These are phyloP conservation scores for Brassica rapa DNA, from an alignment of 345 rosid genomes.

Conservation along the genomic window DNA sequence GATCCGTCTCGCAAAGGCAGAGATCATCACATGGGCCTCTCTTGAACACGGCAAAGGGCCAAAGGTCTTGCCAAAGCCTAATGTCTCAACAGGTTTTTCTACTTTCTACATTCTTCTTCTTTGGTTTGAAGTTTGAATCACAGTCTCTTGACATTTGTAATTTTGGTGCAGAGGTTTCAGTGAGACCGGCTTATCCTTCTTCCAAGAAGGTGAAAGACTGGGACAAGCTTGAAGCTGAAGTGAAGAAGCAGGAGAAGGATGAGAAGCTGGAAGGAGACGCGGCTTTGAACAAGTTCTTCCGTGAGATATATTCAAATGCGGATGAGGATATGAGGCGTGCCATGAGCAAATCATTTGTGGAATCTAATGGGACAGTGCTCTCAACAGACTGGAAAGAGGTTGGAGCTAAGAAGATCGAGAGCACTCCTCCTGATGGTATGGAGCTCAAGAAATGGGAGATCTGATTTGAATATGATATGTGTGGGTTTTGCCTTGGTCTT, in stretches of 20 bases:
- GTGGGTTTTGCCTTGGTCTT: background rate
- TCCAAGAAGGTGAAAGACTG: constrained; percentile 72
- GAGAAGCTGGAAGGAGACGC: constrained; percentile 98
- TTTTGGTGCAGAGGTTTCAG: constrained; percentile 43
- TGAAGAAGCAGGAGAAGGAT: constrained; percentile 95
- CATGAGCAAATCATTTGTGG: constrained; percentile 95
- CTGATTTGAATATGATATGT: constrained; percentile 7
- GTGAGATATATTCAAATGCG: constrained; percentile 69
- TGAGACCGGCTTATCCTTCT: constrained; percentile 73
- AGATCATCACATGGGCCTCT: constrained; percentile 68
- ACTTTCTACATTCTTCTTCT: background rate
- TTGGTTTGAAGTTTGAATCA: background rate
- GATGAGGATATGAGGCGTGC: constrained; percentile 92
- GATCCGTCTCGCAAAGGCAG: constrained; percentile 83
- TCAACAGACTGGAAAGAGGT: constrained; percentile 99
- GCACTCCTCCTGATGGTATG: constrained; percentile 98
- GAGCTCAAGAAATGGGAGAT: constrained; percentile 86
- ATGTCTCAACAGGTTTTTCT: constrained; percentile 11
- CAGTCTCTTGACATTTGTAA: constrained; percentile 1
- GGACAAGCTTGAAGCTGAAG: constrained; percentile 89
- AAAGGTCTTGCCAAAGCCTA: constrained; percentile 45
- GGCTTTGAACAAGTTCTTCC: constrained; percentile 89
- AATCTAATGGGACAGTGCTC: constrained; percentile 90
- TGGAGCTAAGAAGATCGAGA: constrained; percentile 80
- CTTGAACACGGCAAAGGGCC: constrained; percentile 66